Evolutionary conservation across 306 rosid species (phyloP), one percentile per base, ranked within the genome.

Genomic region (Biancaea sappan): DNA sequence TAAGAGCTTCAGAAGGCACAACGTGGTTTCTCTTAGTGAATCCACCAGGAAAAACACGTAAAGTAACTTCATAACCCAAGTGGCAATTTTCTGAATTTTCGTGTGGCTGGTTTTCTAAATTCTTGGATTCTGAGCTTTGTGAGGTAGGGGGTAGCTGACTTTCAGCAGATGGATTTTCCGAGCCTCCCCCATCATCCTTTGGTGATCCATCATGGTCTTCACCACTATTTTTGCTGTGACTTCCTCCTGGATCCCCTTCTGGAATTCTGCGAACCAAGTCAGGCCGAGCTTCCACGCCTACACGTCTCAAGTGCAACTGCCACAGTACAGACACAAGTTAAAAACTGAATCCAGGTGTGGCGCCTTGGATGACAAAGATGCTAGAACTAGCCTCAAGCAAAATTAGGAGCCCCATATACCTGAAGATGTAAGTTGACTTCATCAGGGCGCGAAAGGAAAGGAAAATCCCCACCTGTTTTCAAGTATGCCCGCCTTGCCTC

Each of bases 371-470:
- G 46, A 46, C 8, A 59, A n/a, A n/a, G 63, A 31, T 32, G 32
- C 48, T 51, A 74, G 37, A 59, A 54, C 11, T 7, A 51, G 28
- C n/a, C 38, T 56, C 58, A 63, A 32, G 64, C 11, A 64, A 66
- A 34, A 53, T 48, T 24, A 40, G 68, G 57, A 57, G 66, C 43
- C 37, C 34, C 72, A 47, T 53, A 38, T 77, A 91, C 99, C 96
- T 92, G 99, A 82, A 94, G 95, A 77, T 94, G 97, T 66, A 94
- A 84, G 89, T 94, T 94, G 77, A 94, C 97, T 90, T 94, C 99
- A 83, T 94, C 99, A 2, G 99, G 95, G 28, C 99, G 97, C 2
- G 99, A 92, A 75, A 94, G 99, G 81, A 94, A 94, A 22, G 99
- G 99, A 79, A 94, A 94, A 83, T 94, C 99, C 31, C 97, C 98